Conservation (phyloP, 148 eudicot genomes). For the Chenopodium album region DNA sequence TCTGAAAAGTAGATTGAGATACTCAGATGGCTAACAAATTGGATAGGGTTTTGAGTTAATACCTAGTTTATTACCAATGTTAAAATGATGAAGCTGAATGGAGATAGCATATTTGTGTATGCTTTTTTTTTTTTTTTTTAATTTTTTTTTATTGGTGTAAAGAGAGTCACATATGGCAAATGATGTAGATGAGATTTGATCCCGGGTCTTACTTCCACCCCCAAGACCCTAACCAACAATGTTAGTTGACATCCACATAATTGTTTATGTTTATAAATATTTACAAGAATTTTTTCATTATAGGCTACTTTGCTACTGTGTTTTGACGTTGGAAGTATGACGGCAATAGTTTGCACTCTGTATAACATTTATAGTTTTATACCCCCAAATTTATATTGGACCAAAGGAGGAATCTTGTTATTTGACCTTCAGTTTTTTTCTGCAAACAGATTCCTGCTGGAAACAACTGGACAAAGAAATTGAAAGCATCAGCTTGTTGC, state of each 20-base stretch:
- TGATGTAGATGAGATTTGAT: no score
- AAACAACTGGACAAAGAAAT: conserved; percentile 5
- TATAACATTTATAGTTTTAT: not conserved
- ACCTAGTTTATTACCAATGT: not conserved
- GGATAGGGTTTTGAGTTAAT: not conserved
- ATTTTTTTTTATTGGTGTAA: no score
- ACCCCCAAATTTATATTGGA: not conserved
- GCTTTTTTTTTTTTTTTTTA: no score
- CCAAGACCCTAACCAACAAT: no score
- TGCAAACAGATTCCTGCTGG: conserved; percentile 22
- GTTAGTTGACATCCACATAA: no score
- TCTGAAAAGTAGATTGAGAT: not conserved
- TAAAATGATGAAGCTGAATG: not conserved
- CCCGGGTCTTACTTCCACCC: no score
- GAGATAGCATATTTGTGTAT: not conserved
- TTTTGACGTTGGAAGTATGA: not conserved
- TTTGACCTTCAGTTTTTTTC: not conserved
- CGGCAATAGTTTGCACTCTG: not conserved
- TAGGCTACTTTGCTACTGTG: not conserved
- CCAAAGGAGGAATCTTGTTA: not conserved
- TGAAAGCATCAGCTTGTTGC: conserved; percentile 17
- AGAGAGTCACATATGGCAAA: no score
- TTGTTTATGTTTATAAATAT: no score
- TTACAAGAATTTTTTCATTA: no score
- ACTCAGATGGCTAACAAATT: not conserved